Percentiles rank a stretch among this genome's conserved stretches.
These are phyloP conservation scores for Alternaria sp. DNA, from an alignment of 2,329 filamentous ascomycete species.

Conservation along the genomic window DNA sequence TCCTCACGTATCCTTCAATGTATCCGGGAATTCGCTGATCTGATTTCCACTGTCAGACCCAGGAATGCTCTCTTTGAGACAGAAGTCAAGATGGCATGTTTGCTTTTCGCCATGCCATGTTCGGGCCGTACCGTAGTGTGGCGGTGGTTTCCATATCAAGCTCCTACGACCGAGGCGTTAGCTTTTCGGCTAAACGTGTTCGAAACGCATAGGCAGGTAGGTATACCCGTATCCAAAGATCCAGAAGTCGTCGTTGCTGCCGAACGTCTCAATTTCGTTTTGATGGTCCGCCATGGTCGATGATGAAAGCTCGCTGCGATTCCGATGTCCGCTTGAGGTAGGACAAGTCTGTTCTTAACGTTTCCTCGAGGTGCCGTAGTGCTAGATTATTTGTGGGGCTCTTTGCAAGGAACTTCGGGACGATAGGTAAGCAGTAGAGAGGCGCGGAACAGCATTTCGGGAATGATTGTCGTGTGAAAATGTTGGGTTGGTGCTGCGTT, in stretches of 20 bases:
- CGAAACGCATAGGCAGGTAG: neutral
- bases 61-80: neutral
- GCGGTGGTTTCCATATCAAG: slow-evolving; percentile 97
- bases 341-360: neutral
- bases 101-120: neutral
- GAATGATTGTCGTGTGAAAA: slow-evolving; percentile 2
- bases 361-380: neutral
- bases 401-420: neutral
- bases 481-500: neutral
- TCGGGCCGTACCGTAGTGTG: slow-evolving; percentile 77
- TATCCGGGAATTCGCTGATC: slow-evolving; percentile 87
- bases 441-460: neutral
- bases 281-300: slow-evolving; percentile 35
- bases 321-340: neutral
- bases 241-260: slow-evolving; percentile 76
- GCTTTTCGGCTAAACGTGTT: neutral
- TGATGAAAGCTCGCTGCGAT: neutral
- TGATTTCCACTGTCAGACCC: slow-evolving; percentile 64
- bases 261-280: slow-evolving; percentile 42
- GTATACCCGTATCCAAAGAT: slow-evolving; percentile 96
- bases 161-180: slow-evolving; percentile 64
- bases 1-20: slow-evolving; percentile 89
- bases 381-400: slow-evolving; percentile 1
- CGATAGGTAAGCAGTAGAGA: neutral
- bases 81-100: neutral